Base-by-base conservation (phyloP, 177 flowering plant genomes). In the Telopea speciosissima region DNA sequence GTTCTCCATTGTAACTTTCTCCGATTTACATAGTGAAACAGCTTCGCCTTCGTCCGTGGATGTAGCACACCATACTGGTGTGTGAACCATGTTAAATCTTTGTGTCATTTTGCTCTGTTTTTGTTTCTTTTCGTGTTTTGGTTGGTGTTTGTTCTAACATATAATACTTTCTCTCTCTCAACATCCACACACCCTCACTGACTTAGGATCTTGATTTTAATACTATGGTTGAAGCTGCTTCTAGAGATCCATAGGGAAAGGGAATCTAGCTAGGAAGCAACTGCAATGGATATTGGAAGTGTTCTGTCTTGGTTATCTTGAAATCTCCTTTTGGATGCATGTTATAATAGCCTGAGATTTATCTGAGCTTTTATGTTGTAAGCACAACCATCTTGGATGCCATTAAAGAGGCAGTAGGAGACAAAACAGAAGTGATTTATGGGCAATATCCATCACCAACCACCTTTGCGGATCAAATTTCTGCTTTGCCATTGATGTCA, bases 321-420 rank as follows among this genome's bases (percentile, higher is more conserved):
- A 5, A 67, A 11, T 24, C 61, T 52, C 24, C 8, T 62, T 25
- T 69, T 61, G 19, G 14, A 60, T 60, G 22, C 24, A 13, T 24
- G 65, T 59, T 59, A 13, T 24, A 60, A 45, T 61, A 36, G 28
- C 24, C 65, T 64, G 52, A n/a, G 42, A 70, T 56, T 72, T 17
- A 66, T 36, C 13, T 61, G 62, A 56, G 63, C 3, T 36, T 71
- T 63, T 73, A 49, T 40, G 22, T 76, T 74, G 31, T 58, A 90
- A 90, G 96, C 59, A 86, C 96, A 44, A 88, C 95, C 56, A 80
- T 89, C 61, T 72, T 93, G 77, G 92, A 90, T 23, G 95, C 93
- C 26, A 70, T 79, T 36, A 76, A 79, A 79, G 72, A 17, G 68
- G 36, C 79, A 28, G 74, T 76, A 8, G 76, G 81, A 60, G 68